Evolutionary conservation across 257 asterid genomes (phyloP).

Genomic region (Apocynum venetum): DNA sequence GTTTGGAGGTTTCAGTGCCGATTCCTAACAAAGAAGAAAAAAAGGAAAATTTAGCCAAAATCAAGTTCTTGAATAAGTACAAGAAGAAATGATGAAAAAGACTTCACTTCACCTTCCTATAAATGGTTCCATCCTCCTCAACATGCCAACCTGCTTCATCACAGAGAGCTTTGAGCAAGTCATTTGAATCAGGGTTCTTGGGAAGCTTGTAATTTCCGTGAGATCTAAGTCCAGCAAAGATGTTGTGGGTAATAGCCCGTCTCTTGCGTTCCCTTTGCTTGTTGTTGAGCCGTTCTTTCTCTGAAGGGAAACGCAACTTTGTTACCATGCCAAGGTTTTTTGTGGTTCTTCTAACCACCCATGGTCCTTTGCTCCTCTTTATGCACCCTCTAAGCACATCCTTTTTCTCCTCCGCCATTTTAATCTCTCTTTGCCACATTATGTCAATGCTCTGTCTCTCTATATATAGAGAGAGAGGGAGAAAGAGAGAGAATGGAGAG

Average conservation of each 20-base stretch:
- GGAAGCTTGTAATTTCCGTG: slow-evolving; percentile 66
- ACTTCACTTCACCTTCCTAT: slow-evolving; percentile 29
- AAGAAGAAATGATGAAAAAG: not conserved
- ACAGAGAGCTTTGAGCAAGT: slow-evolving; percentile 70
- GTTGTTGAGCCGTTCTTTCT: slow-evolving; percentile 53
- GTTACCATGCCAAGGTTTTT: slow-evolving; percentile 43
- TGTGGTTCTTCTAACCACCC: slow-evolving; percentile 58
- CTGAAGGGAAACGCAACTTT: slow-evolving; percentile 60
- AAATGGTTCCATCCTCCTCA: slow-evolving; percentile 58
- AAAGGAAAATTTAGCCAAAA: not conserved
- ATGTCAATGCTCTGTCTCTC: no score
- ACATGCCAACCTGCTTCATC: slow-evolving; percentile 84
- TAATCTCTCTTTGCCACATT: not conserved
- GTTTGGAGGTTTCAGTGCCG: not conserved
- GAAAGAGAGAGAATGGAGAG: not conserved
- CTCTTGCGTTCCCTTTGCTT: slow-evolving; percentile 59
- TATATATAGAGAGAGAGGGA: not conserved
- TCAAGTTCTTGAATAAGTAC: not conserved
- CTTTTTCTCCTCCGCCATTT: slow-evolving; percentile 23
- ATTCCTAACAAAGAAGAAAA: not conserved
- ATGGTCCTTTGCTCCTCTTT: slow-evolving; percentile 58
- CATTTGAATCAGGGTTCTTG: slow-evolving; percentile 61
- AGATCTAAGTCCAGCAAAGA: slow-evolving; percentile 58
- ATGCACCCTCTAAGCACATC: slow-evolving; percentile 55
- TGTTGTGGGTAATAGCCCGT: slow-evolving; percentile 49